Evolutionary conservation across 495 filamentous ascomycete genomes (phyloP).

Genomic region (Neohortaea acidophila): DNA sequence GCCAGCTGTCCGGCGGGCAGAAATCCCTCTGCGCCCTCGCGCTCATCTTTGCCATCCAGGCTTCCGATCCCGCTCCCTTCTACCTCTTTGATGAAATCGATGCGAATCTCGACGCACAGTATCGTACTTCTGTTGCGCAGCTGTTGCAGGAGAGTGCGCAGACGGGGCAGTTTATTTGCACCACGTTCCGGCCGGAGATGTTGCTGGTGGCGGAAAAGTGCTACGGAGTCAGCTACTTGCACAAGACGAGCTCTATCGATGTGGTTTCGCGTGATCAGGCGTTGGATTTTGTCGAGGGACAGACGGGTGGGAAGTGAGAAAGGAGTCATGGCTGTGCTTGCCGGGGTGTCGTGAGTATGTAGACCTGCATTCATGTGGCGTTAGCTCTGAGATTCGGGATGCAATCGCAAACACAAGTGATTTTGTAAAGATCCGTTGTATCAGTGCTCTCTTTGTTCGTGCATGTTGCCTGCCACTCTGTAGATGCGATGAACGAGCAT

Average conservation of each 20-base stretch:
- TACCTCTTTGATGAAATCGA: slow-evolving; percentile 99
- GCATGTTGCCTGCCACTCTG: neutral
- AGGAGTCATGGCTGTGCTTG: too few species aligned
- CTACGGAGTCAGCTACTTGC: slow-evolving; percentile 87
- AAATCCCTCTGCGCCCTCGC: slow-evolving; percentile 95
- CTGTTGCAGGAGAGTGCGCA: slow-evolving; percentile 40
- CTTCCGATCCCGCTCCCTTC: slow-evolving; percentile 92
- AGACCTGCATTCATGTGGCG: too few species aligned
- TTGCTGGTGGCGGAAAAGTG: slow-evolving; percentile 90
- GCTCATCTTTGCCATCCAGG: slow-evolving; percentile 96
- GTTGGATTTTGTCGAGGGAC: slow-evolving; percentile 82
- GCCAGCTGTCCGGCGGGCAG: slow-evolving; percentile 91
- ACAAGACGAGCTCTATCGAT: slow-evolving; percentile 85
- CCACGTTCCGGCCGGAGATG: slow-evolving; percentile 96
- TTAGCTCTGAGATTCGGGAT: too few species aligned
- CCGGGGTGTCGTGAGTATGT: too few species aligned
- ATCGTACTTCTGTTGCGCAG: slow-evolving; percentile 81
- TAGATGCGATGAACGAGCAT: neutral
- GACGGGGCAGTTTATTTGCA: slow-evolving; percentile 49
- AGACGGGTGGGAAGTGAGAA: slow-evolving; percentile 24
- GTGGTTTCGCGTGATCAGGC: slow-evolving; percentile 78
- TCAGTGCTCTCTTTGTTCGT: neutral
- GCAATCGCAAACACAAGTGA: too few species aligned
- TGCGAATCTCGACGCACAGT: slow-evolving; percentile 94
- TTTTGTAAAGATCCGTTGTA: too few species aligned